Evolutionary conservation across 2,329 filamentous ascomycete species (phyloP), one percentile per base, ranked within the genome.

Genomic region (Rachicladosporium sp.): DNA sequence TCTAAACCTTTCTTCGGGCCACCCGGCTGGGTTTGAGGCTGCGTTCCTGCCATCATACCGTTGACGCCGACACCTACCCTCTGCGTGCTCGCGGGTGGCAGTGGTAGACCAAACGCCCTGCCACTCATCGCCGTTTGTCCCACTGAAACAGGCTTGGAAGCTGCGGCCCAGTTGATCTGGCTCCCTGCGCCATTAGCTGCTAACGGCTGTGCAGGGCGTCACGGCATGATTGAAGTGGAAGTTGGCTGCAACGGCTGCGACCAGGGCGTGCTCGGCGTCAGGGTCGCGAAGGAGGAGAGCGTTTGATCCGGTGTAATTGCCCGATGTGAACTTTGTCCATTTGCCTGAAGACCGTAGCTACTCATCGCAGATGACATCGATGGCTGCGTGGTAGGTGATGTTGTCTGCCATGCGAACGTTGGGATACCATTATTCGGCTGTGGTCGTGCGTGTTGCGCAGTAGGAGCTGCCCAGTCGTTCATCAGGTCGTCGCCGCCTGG

Each of bases 1-100:
- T 80, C 76, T 60, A 82, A 62, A 0, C 77, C 76, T 38, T 38
- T 43, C 43, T 48, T 50, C 40, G 44, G 36, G 37, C 51, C 49
- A 44, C 55, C 50, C 44, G 54, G 61, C 30, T 54, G 52, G 43
- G 51, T 49, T 40, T 55, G 49, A 37, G 40, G 40, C 11, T 31
- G 31, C 23, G 23, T 27, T 27, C 23, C 23, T 27, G 23, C 23
- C 23, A 27, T 27, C 7, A 27, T 27, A 27, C 23, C 23, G 23
- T 27, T 27, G 23, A 27, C 23, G 23, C 23, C 23, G 8, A 27
- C 23, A 27, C 23, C 23, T 27, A 27, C 23, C 23, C 23, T 27
- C 23, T 27, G 23, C 23, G 23, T 27, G 23, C 8, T 27, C 23
- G 23, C 44, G 15, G 42, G 50, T 27, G 33, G 9, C 33, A 33